phyloP scores from a whole-genome alignment of 2,329 filamentous ascomycete genomes.

The Colletotrichum horii region DNA sequence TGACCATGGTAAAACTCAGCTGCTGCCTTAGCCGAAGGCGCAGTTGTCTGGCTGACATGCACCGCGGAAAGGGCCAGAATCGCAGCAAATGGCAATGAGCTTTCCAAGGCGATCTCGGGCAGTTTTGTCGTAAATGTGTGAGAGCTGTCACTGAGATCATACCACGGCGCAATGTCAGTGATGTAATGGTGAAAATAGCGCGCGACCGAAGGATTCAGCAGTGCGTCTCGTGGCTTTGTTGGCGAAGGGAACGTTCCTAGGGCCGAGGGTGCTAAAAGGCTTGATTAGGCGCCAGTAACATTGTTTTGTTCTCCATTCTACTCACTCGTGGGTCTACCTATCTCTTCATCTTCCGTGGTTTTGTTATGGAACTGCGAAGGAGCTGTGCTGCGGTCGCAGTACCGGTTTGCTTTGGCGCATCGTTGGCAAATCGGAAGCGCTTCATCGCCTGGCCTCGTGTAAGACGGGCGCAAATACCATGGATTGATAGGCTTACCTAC shows the following conservation, averaged over 20 bases:
- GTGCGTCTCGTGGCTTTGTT: conserved; percentile 29
- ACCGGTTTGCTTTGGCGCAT: conserved; percentile 34
- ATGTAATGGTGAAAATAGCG: conserved; percentile 46
- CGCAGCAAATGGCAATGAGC: conserved; percentile 47
- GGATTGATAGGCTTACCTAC: conserved; percentile 25
- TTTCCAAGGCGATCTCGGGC: conserved; percentile 39
- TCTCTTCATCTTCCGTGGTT: neutral
- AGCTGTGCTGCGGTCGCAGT: conserved; percentile 36
- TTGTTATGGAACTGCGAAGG: neutral
- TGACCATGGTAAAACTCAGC: conserved; percentile 45
- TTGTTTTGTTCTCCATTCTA: neutral
- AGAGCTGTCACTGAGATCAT: conserved; percentile 48
- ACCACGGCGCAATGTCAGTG: conserved; percentile 45
- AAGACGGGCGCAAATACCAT: neutral
- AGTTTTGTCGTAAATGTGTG: conserved; percentile 40
- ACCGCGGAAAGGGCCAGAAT: conserved; percentile 50
- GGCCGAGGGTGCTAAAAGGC: neutral
- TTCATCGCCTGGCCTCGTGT: conserved; percentile 33
- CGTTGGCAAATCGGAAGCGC: conserved; percentile 34
- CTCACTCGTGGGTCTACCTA: neutral
- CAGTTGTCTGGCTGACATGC: conserved; percentile 38
- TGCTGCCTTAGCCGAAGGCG: conserved; percentile 26
- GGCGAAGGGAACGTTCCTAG: neutral
- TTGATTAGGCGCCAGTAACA: neutral
- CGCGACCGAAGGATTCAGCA: conserved; percentile 35